Base-by-base conservation (phyloP, 2,329 filamentous ascomycete species). In the Escovopsis sp. region DNA sequence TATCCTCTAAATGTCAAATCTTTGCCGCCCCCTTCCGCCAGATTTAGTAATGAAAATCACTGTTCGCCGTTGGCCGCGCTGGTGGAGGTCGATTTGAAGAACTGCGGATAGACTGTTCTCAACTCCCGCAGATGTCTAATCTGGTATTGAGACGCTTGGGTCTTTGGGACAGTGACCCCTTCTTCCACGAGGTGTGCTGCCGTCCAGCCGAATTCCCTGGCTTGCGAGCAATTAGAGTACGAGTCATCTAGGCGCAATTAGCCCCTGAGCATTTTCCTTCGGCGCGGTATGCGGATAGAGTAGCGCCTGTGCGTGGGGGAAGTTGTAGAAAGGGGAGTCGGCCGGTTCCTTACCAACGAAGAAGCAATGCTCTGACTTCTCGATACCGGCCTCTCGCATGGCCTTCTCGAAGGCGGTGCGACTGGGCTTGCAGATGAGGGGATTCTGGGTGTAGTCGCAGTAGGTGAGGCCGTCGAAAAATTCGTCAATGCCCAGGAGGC, bases 381-480 rank as follows among this genome's bases (percentile, higher is more conserved):
- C 70, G 1, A 83, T 75, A 0, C 80, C 82, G 0, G 89, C 87
- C 52, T 96, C 83, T 37, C 61, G 67, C 83, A 96, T 94, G 6
- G 84, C 91, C 63, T 91, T 94, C 32, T 73, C 73, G 57, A 79
- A 98, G 81, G 94, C 91, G 40, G 79, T 76, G 40, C 70, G 69
- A 43, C 83, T 73, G 3, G 91, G 91, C 60, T 98, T 98, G 67
- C 91, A 95, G 37, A 93, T 63, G 47, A 98, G 70, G 6, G 76
- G 81, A 35, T 75, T 66, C 13, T 72, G 64, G 10, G 67, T 71
- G 61, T 98, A 98, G 61, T 98, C 85, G 57, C 93, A 98, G 60
- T 78, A 98, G 0, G 91, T 98, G 46, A 96, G 76, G 7, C 91
- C 91, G 48, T 96, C 89, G 56, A 98, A 98, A 24, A 89, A 65